Evolutionary conservation across 805 yeast species (phyloP).

Genomic region (Cyberlindnera mycetangii): DNA sequence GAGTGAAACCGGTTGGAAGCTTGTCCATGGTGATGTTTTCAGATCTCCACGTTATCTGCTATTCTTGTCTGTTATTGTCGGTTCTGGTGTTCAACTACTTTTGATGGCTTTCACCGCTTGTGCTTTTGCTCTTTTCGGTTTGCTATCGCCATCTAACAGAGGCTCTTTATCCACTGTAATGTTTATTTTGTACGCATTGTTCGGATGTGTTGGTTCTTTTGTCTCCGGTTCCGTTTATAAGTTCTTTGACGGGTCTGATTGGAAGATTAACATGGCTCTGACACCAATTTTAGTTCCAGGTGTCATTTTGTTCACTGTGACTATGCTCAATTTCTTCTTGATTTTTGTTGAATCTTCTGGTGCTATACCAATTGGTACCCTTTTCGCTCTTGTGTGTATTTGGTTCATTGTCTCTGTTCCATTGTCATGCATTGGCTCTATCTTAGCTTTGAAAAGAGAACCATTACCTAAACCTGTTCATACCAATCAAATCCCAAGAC

Average conservation of each 20-base stretch:
- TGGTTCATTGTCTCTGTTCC: conserved; percentile 91
- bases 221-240: conserved; percentile 84
- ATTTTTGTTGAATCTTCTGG: conserved; percentile 81
- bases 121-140: conserved; percentile 81
- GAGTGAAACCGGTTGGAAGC: conserved; percentile 96
- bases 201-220: conserved; percentile 81
- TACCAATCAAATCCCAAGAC: conserved; percentile 94
- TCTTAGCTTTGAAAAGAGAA: conserved; percentile 65
- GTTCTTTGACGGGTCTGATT: conserved; percentile 85
- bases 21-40: conserved; percentile 93
- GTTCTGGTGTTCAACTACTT: conserved; percentile 84
- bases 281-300: conserved; percentile 91
- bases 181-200: conserved; percentile 78
- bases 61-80: conserved; percentile 75
- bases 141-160: conserved; percentile 90
- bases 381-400: conserved; percentile 72
- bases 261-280: conserved; percentile 81
- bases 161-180: conserved; percentile 90
- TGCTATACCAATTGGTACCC: conserved; percentile 90
- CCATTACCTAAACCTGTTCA: conserved; percentile 70
- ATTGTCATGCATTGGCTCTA: conserved; percentile 77
- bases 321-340: conserved; percentile 78
- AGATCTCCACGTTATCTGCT: conserved; percentile 73
- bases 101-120: conserved; percentile 73
- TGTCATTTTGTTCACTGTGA: conserved; percentile 54